Conservation (phyloP, 805 yeast genomes). For the Saccharomycopsis sp. region DNA sequence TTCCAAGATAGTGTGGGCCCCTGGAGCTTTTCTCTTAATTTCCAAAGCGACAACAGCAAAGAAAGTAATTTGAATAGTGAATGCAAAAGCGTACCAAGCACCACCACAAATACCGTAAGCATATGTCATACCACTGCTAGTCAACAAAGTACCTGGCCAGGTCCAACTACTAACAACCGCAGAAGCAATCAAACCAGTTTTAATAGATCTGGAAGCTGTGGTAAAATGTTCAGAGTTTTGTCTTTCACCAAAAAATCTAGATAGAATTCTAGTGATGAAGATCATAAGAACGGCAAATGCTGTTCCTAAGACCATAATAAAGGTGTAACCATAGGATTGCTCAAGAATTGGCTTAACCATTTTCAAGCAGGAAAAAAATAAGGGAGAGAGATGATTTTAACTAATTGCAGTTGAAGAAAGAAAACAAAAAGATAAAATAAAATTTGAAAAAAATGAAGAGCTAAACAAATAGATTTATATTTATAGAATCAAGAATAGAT, state of each 20-base stretch:
- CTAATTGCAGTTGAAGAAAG: too few relatives aligned
- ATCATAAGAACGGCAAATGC: conserved; percentile 37
- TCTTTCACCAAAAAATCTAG: conserved; percentile 31
- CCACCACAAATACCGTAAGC: conserved; percentile 29
- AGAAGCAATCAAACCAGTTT: conserved; percentile 36
- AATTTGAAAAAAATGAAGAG: too few relatives aligned
- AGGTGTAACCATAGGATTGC: conserved; percentile 36
- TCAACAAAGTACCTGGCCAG: conserved; percentile 29
- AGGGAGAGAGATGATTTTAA: too few relatives aligned
- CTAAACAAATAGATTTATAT: too few relatives aligned
- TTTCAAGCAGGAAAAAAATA: too few relatives aligned
- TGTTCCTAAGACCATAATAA: conserved; percentile 36
- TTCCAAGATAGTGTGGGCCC: conserved; percentile 36
- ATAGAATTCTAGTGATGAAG: conserved; percentile 29
- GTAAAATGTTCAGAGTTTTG: conserved; percentile 38
- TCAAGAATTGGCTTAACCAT: conserved; percentile 25
- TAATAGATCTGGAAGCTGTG: conserved; percentile 38
- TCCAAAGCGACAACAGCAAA: conserved; percentile 31
- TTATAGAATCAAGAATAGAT: too few relatives aligned
- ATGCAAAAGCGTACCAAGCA: conserved; percentile 27
- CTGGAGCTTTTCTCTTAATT: conserved; percentile 31
- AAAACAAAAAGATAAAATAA: too few relatives aligned
- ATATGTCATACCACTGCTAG: conserved; percentile 28
- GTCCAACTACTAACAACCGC: conserved; percentile 37
- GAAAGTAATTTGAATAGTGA: conserved; percentile 28